phyloP scores from a whole-genome alignment of 331 rosid genomes.

The Pyracantha coccinea region DNA sequence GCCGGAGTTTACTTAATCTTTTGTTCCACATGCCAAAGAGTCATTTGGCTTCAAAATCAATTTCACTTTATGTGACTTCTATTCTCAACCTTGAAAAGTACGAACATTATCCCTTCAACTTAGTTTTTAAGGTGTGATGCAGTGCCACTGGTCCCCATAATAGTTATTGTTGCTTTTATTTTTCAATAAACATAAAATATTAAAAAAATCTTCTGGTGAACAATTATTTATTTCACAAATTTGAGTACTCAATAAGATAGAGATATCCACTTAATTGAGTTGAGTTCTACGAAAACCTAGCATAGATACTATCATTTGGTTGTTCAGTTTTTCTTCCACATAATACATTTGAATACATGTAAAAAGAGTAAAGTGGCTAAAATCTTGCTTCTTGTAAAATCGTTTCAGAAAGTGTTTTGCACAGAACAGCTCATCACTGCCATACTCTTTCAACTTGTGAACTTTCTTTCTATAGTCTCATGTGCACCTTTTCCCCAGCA shows the following conservation, averaged over 20 bases:
- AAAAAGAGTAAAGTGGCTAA: neutral
- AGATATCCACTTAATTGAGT: neutral
- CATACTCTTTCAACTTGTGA: neutral
- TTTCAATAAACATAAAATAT: neutral
- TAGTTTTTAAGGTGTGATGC: neutral
- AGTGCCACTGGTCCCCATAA: neutral
- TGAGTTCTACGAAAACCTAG: neutral
- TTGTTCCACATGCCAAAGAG: slow-evolving; percentile 50
- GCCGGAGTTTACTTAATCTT: slow-evolving; percentile 58
- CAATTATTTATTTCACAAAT: neutral
- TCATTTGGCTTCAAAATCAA: slow-evolving; percentile 38
- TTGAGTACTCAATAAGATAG: neutral
- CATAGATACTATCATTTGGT: neutral
- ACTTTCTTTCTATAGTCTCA: neutral
- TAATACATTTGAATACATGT: neutral
- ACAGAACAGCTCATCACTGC: neutral
- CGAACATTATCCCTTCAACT: slow-evolving; percentile 8
- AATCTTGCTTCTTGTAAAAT: neutral
- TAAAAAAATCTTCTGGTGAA: neutral
- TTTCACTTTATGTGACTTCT: slow-evolving; percentile 34
- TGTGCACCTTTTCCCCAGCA: neutral
- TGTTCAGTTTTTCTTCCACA: neutral
- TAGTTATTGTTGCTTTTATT: neutral
- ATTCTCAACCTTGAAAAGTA: slow-evolving; percentile 91
- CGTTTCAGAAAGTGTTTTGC: neutral